A percentile compares a stretch with the other conserved stretches of the same genome.
These are phyloP conservation scores for Rhynchosporium agropyri DNA, from an alignment of 2,329 filamentous ascomycete genomes.

Conservation along the genomic window DNA sequence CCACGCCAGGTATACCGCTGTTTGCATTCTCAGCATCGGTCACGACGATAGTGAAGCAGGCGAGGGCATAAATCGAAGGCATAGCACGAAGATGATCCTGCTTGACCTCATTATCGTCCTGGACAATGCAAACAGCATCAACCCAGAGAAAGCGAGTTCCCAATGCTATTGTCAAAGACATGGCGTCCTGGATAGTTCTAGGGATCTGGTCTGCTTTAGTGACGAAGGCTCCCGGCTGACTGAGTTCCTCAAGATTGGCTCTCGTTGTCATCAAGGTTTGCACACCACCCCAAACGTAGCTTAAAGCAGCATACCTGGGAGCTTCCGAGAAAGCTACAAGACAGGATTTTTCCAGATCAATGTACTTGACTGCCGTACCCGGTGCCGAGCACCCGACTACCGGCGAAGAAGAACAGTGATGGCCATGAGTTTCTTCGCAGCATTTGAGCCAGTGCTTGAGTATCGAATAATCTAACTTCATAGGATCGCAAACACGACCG, in stretches of 20 bases:
- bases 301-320: constrained; percentile 24
- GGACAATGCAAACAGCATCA: constrained; percentile 30
- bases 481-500: constrained; percentile 15
- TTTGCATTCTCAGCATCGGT: constrained; percentile 3
- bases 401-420: neutral
- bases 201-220: constrained; percentile 17
- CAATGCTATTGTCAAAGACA: constrained; percentile 31
- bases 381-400: neutral
- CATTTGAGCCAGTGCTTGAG: constrained; percentile 14
- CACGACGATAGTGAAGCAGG: constrained; percentile 18
- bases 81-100: constrained; percentile 19
- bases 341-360: constrained; percentile 10
- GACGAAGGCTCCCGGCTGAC: constrained; percentile 10
- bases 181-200: constrained; percentile 32
- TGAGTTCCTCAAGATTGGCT: constrained; percentile 14
- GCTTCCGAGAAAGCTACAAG: constrained; percentile 3
- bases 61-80: constrained; percentile 18
- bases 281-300: constrained; percentile 29
- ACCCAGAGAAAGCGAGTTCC: constrained; percentile 31
- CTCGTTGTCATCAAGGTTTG: constrained; percentile 12
- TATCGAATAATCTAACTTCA: neutral
- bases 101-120: constrained; percentile 20
- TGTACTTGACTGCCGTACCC: constrained; percentile 8
- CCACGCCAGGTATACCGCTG: constrained; percentile 13
- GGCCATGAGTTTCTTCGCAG: constrained; percentile 12